Conservation (phyloP, 768 basidiomycete genomes). For the Candolleomyces aberdarensis region DNA sequence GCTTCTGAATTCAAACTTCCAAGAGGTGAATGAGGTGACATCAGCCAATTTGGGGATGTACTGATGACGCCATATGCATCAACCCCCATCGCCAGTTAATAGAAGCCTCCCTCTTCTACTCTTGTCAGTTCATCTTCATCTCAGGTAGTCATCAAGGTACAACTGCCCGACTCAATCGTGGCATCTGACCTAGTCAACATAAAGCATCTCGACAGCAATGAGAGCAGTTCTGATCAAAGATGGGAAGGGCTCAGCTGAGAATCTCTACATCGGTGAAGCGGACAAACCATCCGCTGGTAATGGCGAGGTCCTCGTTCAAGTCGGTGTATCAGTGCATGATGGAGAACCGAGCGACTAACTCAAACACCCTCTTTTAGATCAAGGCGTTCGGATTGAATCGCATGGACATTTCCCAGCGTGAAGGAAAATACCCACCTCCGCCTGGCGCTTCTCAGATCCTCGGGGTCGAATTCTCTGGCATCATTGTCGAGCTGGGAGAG, state of each 20-base stretch:
- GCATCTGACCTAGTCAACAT: too few relatives aligned
- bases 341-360: not conserved
- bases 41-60: not conserved
- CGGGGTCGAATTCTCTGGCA: conserved; percentile 86
- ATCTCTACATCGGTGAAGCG: conserved; percentile 73
- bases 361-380: conserved; percentile 39
- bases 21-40: not conserved
- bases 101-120: not conserved
- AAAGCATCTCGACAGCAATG: conserved; percentile 39
- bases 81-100: not conserved
- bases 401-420: conserved; percentile 76
- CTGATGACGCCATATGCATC: not conserved
- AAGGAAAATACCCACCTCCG: conserved; percentile 75
- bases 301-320: conserved; percentile 80
- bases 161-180: too few relatives aligned
- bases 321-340: conserved; percentile 20
- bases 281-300: conserved; percentile 55
- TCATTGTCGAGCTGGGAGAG: conserved; percentile 50
- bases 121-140: too few relatives aligned
- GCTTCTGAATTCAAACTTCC: too few relatives aligned
- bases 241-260: conserved; percentile 70
- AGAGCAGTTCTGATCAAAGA: conserved; percentile 77
- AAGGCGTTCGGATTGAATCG: conserved; percentile 87
- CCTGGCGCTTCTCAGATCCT: conserved; percentile 72
- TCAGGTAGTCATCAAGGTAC: too few relatives aligned